phyloP scores from a whole-genome alignment of 116 monocot genomes.

The Papilionanthe hybrid region DNA sequence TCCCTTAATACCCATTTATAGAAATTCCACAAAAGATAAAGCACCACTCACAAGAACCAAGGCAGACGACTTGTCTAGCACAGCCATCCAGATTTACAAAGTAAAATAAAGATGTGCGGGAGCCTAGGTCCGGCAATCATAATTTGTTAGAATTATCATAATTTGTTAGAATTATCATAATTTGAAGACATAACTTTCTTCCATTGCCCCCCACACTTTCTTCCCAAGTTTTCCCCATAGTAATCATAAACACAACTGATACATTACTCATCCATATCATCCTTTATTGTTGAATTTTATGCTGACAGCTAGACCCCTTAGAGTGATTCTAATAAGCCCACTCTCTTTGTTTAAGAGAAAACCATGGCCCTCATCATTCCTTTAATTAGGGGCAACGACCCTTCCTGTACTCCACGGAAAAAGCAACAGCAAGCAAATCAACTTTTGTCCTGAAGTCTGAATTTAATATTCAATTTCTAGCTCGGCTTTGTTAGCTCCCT shows the following conservation, averaged over 20 bases:
- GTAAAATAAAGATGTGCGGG: no score
- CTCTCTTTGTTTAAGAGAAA: neutral
- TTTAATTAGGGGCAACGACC: neutral
- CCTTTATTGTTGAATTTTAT: neutral
- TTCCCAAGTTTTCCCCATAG: neutral
- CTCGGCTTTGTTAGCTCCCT: neutral
- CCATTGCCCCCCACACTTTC: neutral
- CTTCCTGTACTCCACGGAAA: neutral
- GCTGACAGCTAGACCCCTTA: neutral
- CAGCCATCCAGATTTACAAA: no score
- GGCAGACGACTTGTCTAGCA: no score
- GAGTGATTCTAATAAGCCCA: neutral
- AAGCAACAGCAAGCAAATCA: neutral
- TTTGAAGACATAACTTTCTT: no score
- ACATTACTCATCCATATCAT: neutral
- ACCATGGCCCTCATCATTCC: neutral
- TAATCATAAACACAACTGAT: neutral
- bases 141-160: no score
- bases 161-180: no score
- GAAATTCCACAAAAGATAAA: no score
- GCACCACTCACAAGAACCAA: no score
- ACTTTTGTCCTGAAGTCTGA: neutral
- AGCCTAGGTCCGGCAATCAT: no score
- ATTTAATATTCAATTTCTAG: constrained; percentile 6
- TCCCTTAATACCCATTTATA: no score